Conservation (phyloP, 495 filamentous ascomycete species). For the Penicillium alfredii region DNA sequence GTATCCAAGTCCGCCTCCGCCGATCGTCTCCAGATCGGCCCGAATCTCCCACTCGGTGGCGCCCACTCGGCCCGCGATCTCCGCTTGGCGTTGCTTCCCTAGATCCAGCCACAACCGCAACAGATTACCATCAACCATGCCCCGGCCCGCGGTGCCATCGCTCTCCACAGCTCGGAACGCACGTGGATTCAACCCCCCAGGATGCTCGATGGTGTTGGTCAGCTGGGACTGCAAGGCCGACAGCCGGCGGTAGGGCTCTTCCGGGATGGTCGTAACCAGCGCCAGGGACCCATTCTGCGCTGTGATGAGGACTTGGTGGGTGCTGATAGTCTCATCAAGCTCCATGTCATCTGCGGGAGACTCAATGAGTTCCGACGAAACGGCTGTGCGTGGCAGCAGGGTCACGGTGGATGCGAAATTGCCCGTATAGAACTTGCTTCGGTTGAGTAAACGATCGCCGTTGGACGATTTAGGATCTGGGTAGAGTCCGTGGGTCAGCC, state of each 20-base stretch:
- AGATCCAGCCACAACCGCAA: conserved; percentile 64
- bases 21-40: conserved; percentile 54
- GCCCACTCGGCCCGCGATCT: conserved; percentile 63
- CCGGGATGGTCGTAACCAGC: conserved; percentile 69
- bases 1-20: conserved; percentile 53
- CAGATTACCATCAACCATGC: conserved; percentile 57
- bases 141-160: conserved; percentile 46
- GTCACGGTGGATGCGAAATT: conserved; percentile 67
- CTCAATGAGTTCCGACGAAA: conserved; percentile 37
- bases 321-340: conserved; percentile 20
- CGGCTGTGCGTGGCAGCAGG: conserved; percentile 61
- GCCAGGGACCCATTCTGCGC: conserved; percentile 68
- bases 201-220: conserved; percentile 64
- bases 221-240: conserved; percentile 77
- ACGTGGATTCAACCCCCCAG: conserved; percentile 75
- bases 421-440: conserved; percentile 80
- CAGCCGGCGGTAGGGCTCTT: conserved; percentile 76
- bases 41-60: conserved; percentile 51
- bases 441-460: conserved; percentile 78
- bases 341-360: conserved; percentile 38
- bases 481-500: conserved; percentile 8
- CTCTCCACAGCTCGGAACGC: conserved; percentile 58
- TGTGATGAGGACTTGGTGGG: conserved; percentile 60
- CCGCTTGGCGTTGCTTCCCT: conserved; percentile 57
- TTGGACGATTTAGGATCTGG: conserved; percentile 88